Base-by-base conservation (phyloP, 139 green algal species). In the Closterium sp. region DNA sequence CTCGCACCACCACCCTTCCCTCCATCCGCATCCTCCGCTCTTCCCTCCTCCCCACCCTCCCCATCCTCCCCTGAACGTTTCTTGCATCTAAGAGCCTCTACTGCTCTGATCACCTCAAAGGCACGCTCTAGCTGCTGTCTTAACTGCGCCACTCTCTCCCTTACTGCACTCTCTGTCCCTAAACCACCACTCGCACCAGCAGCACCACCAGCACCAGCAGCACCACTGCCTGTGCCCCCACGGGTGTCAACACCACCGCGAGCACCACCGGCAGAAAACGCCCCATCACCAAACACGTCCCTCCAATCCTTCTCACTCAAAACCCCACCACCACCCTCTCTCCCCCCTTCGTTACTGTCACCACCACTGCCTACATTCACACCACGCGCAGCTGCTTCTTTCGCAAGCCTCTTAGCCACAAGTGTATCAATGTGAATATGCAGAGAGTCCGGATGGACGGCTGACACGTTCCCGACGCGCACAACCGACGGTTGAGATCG, bases 381-480 rank as follows among this genome's bases (percentile, higher is more conserved):
- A 31, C 27, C 86, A 29, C 28, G 9, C 73, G 10, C 70, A 2
- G 32, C 70, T n/a, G 34, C 27, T 38, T 90, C 31, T 21, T 90
- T 22, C 10, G 19, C 87, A 9, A 93, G 38, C 10, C 90, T 45
- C 19, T 70, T 29, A 4, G 92, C 91, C 31, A 93, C 91, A 5
- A 93, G 34, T 11, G 86, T 91, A 73, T 93, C 91, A 79, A 93
- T 93, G 88, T 91, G 84, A 28, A 93, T 38, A 19, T 86, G 89
- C 29, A 92, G 22, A 31, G 73, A 91, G 86, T 94, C 90, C 5
- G 92, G 92, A 91, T 94, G 92, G 19, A 94, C 79, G 5, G 90
- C 86, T 21, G 24, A n/a, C 31, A 29, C 42, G 88, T 94, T 93
- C 11, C 92, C 92, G 6, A 93, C 84, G 34, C 92, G 90, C 70